Evolutionary conservation across 1,139 yeast genomes (phyloP).

Genomic region (Komagataea norvegica): DNA sequence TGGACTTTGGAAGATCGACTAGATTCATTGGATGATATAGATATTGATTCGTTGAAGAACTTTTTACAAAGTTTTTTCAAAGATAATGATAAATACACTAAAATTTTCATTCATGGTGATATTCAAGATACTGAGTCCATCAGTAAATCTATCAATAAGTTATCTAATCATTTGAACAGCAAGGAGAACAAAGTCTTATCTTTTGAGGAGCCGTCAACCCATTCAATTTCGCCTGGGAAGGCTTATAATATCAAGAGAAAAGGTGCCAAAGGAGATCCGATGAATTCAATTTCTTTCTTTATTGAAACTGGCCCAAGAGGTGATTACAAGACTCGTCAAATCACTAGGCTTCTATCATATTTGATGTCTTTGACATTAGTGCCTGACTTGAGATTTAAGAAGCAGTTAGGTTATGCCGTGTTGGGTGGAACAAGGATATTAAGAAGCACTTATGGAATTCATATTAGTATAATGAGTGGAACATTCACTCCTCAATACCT

Average conservation of each 20-base stretch:
- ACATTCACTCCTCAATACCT: constrained; percentile 35
- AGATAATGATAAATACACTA: constrained; percentile 32
- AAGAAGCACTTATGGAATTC: constrained; percentile 51
- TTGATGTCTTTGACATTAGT: constrained; percentile 38
- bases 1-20: constrained; percentile 49
- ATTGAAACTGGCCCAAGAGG: constrained; percentile 50
- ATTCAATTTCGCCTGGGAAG: constrained; percentile 34
- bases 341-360: constrained; percentile 43
- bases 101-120: constrained; percentile 49
- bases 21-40: constrained; percentile 54
- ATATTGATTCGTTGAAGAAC: constrained; percentile 35
- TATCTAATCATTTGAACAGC: constrained; percentile 23
- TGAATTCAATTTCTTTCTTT: constrained; percentile 46
- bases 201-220: constrained; percentile 33
- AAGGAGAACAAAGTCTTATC: constrained; percentile 2
- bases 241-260: constrained; percentile 30
- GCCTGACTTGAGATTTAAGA: constrained; percentile 44
- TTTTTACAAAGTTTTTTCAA: constrained; percentile 28
- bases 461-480: constrained; percentile 49
- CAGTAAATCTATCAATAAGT: constrained; percentile 14
- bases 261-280: constrained; percentile 41
- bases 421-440: constrained; percentile 49
- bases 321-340: constrained; percentile 31
- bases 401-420: constrained; percentile 56
- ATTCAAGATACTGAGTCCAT: constrained; percentile 25